Evolutionary conservation across 176 grass and related monocot genomes (phyloP).

Genomic region (Phyllostachys edulis): DNA sequence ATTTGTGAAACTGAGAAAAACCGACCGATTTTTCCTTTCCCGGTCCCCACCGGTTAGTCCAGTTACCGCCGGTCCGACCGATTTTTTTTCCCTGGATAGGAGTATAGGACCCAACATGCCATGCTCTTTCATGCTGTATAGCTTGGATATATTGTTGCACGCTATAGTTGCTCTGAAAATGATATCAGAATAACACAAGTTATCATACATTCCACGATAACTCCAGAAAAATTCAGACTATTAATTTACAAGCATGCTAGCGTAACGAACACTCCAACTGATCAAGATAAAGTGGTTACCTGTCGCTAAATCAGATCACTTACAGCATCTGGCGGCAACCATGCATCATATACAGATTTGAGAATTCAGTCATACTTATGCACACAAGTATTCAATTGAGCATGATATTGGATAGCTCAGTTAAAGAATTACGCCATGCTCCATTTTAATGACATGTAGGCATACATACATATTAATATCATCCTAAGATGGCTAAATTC

Average conservation of each 20-base stretch:
- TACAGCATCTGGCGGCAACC: not conserved
- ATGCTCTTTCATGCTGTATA: not conserved
- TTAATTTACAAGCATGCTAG: not conserved
- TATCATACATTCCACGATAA: not conserved
- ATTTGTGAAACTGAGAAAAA: too few species aligned
- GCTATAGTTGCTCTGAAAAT: not conserved
- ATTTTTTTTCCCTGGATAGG: too few species aligned
- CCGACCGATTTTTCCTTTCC: too few species aligned
- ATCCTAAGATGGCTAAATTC: not conserved
- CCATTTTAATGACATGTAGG: not conserved
- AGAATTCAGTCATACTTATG: not conserved
- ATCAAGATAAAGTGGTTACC: not conserved
- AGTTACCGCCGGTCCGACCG: too few species aligned
- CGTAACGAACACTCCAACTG: not conserved
- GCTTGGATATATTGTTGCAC: not conserved
- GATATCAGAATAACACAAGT: not conserved
- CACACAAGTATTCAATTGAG: not conserved
- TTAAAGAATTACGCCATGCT: not conserved
- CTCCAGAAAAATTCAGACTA: not conserved
- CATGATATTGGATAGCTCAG: not conserved
- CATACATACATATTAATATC: not conserved
- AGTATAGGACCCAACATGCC: not conserved
- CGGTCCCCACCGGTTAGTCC: too few species aligned
- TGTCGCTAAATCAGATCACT: not conserved
- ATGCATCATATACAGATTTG: not conserved